Base-by-base conservation (phyloP, 202 grass and related monocot genomes). In the Zizania palustris region DNA sequence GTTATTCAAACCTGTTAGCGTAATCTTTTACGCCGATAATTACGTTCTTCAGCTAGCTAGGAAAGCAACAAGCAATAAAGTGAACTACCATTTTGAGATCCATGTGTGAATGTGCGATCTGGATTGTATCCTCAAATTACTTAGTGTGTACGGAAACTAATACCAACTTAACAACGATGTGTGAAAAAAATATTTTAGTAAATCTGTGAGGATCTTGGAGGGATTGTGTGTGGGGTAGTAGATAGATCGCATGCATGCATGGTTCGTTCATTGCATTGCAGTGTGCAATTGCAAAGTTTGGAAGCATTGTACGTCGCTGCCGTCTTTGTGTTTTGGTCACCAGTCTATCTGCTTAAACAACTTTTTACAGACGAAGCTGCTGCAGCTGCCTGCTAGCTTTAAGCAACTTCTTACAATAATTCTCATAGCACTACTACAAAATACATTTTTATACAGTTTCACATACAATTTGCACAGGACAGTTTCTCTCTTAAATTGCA, bases 231-330 rank as follows among this genome's bases (percentile, higher is more conserved):
- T 41, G 67, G 34, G 34, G 45, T 63, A 72, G 67, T 19, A 16
- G 22, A 28, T 16, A 19, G 43, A 62, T 48, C 3, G 14, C 1
- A 49, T 19, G 16, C 15, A n/a, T 51, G 14, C 49, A 51, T n/a
- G 59, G 22, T 73, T 53, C 37, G 22, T 73, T 53, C 37, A 39
- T 63, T 63, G 12, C 37, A 39, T 63, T 63, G 12, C 7, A 42
- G 39, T 54, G 38, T 19, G 45, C 33, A 58, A 56, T 73, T 72
- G 50, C 60, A 65, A 64, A 65, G 21, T 73, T 81, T 81, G 79
- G 60, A 81, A 20, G 59, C 45, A 81, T 81, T 45, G 21, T 9
- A 43, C 20, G 8, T n/a, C 41, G 3, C 60, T 41, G 63, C 75
- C 20, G 39, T 79, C 51, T 59, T 19, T 9, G 9, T 46, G 9